Base-by-base conservation (phyloP, 176 grass and related monocot species). In the Areca catechu region DNA sequence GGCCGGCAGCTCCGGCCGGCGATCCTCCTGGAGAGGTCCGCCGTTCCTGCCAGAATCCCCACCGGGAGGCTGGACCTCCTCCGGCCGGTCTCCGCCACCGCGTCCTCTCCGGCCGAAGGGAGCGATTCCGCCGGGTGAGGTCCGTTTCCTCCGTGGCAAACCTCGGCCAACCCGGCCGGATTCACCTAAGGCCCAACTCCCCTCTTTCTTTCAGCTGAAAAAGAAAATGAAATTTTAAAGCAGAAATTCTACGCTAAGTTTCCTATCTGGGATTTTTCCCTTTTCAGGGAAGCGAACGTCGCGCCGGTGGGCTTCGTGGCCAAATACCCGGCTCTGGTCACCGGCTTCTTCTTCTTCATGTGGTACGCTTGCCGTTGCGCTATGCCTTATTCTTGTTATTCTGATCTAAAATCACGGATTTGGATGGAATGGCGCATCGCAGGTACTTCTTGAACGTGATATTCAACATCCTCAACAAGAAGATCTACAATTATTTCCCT, bases 391-490 rank as follows among this genome's bases (percentile, higher is more conserved):
- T 43, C 10, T 12, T 12, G 24, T 25, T 4, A 25, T 25, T 25
- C 24, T 4, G 7, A 43, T 43, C 34, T 43, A 43, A 43, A 14
- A 43, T 43, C 10, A 43, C 10, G 1, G 9, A 14, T 43, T 12
- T 66, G 24, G 27, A 55, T 75, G n/a, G 59, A 66, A 30, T 23
- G 14, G 12, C 5, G 15, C 21, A 20, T 34, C 64, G 65, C 78
- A 98, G 93, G 93, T 98, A 98, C 62, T 98, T 98, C 81, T 65
- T 98, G 71, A 98, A 98, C 55, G 93, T 98, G 15, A 89, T 98
- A 53, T 98, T 98, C 66, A 98, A 98, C 93, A 98, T 98, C 79
- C 71, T 98, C 59, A 98, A 98, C 78, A 98, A 98, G 76, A 98
- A 89, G 73, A 98, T 98, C 55, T 98, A 98, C 79, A 92, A 98